phyloP scores from a whole-genome alignment of 139 green algal genomes.

The Chlorella sorokiniana region DNA sequence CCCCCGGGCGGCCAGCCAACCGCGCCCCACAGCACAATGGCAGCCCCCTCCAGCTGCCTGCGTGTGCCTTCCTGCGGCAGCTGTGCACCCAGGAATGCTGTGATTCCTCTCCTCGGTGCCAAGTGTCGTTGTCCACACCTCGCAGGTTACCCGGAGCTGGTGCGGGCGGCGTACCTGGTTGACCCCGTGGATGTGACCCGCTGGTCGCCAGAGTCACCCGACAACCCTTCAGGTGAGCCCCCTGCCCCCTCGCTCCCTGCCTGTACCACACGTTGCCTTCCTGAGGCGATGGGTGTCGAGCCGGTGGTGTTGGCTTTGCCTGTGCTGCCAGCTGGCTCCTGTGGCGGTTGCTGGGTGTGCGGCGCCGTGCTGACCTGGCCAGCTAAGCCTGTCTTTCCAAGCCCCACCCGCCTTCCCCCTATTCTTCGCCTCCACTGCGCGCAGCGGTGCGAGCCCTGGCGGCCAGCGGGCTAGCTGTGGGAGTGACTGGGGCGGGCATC shows the following conservation, averaged over 20 bases:
- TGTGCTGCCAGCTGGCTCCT: too few relatives aligned
- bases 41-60: too few relatives aligned
- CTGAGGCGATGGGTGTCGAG: too few relatives aligned
- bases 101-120: neutral
- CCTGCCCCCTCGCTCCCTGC: neutral
- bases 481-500: conserved; percentile 50
- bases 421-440: neutral
- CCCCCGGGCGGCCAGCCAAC: too few relatives aligned
- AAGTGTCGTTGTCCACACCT: neutral
- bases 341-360: too few relatives aligned
- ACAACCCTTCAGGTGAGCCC: conserved; percentile 44
- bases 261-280: too few relatives aligned
- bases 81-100: too few relatives aligned
- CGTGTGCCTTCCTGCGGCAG: too few relatives aligned
- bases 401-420: neutral
- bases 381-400: neutral
- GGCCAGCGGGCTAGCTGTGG: conserved; percentile 26
- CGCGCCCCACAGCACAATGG: too few relatives aligned
- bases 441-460: conserved; percentile 43
- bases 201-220: conserved; percentile 38
- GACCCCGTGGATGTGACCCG: conserved; percentile 65
- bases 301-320: too few relatives aligned
- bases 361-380: too few relatives aligned
- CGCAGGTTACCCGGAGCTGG: neutral
- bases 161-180: conserved; percentile 59